Evolutionary conservation across 176 grass and related monocot species (phyloP).

Genomic region (Pontederia crassipes): DNA sequence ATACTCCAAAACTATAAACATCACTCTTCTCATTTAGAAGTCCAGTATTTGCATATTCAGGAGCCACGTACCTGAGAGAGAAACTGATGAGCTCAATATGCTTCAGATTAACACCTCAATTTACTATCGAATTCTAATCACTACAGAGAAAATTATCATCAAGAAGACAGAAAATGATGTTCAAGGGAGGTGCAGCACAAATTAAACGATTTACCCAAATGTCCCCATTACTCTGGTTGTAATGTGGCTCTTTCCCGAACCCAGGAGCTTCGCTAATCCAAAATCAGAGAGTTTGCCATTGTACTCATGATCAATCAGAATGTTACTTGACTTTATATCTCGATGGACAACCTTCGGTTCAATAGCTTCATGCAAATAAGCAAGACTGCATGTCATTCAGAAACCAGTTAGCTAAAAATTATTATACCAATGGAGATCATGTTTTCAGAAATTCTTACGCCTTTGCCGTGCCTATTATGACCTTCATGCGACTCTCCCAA

Average conservation of each 20-base stretch:
- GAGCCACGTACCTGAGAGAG: constrained; percentile 75
- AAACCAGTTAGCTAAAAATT: constrained; percentile 5
- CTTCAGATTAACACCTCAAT: neutral
- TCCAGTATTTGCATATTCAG: constrained; percentile 95
- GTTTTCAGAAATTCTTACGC: constrained; percentile 49
- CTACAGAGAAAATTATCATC: neutral
- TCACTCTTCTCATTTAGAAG: constrained; percentile 99
- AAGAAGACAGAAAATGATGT: neutral
- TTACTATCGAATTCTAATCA: neutral
- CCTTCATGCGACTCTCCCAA: constrained; percentile 97
- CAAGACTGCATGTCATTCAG: constrained; percentile 51
- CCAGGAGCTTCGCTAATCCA: constrained; percentile 91
- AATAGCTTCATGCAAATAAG: constrained; percentile 99
- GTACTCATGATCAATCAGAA: constrained; percentile 94
- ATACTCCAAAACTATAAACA: constrained; percentile 92
- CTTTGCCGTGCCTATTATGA: constrained; percentile 82
- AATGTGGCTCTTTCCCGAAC: constrained; percentile 87
- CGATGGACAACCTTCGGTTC: constrained; percentile 98
- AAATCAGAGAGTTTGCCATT: constrained; percentile 96
- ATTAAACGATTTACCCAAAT: constrained; percentile 53
- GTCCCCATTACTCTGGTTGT: constrained; percentile 99
- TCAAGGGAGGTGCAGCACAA: neutral
- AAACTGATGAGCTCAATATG: constrained; percentile 8
- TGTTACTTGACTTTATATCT: constrained; percentile 99
- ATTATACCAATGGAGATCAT: neutral